Conservation (phyloP, 192 early-diverging fungal genomes). For the Dimargaris cristalligena region DNA sequence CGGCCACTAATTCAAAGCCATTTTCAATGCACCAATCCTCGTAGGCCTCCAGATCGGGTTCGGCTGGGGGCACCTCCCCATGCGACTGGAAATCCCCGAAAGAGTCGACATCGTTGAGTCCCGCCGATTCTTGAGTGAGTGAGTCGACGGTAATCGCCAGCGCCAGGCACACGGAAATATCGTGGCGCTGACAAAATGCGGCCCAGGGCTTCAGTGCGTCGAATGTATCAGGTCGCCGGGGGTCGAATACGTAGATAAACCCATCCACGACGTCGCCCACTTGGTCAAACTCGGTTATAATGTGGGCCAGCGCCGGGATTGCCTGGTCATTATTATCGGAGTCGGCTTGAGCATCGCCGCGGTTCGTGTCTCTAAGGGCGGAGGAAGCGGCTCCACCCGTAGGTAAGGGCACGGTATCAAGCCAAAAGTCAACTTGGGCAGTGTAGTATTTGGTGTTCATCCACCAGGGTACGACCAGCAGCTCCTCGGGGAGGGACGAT, state of each 20-base stretch:
- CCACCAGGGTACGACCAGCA: constrained; percentile 24
- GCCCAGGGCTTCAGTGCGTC: constrained; percentile 33
- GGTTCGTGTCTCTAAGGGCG: too few species aligned
- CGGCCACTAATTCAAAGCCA: constrained; percentile 48
- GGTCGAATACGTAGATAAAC: constrained; percentile 30
- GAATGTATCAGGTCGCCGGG: constrained; percentile 33
- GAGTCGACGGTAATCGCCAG: constrained; percentile 5
- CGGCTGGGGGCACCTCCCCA: constrained; percentile 7
- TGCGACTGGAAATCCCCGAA: neutral
- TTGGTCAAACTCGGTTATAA: constrained; percentile 20
- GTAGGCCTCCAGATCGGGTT: constrained; percentile 15
- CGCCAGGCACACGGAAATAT: constrained; percentile 36
- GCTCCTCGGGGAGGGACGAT: too few species aligned
- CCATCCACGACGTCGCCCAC: constrained; percentile 36
- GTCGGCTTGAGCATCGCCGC: too few species aligned
- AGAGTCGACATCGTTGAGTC: neutral
- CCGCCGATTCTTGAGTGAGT: neutral
- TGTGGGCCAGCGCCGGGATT: constrained; percentile 13
- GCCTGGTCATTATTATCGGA: too few species aligned
- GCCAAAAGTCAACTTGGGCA: constrained; percentile 42
- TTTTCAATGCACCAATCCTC: constrained; percentile 44
- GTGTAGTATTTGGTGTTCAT: constrained; percentile 53
- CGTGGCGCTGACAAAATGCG: constrained; percentile 29
- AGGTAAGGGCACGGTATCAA: constrained; percentile 28
- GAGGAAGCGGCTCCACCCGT: constrained; percentile 10